Percentiles rank a stretch among this genome's conserved stretches.
phyloP scores from a whole-genome alignment of 345 rosid genomes.

The Durio zibethinus region DNA sequence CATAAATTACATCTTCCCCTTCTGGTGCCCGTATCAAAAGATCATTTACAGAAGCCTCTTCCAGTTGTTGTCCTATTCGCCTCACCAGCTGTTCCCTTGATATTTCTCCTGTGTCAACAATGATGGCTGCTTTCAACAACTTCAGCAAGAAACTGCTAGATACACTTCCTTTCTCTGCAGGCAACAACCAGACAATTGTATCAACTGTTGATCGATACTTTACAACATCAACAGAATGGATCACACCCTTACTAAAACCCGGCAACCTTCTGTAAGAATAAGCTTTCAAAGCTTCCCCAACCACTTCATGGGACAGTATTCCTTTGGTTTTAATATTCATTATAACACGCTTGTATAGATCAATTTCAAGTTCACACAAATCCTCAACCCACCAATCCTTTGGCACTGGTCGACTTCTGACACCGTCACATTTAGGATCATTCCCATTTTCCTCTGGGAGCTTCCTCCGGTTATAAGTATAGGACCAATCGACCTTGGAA shows the following conservation, averaged over 20 bases:
- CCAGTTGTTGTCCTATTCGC: constrained; percentile 71
- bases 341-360: constrained; percentile 55
- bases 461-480: constrained; percentile 67
- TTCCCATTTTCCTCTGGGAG: constrained; percentile 55
- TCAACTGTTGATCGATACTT: constrained; percentile 58
- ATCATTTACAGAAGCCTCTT: constrained; percentile 66
- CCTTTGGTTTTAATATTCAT: constrained; percentile 46
- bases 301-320: constrained; percentile 45
- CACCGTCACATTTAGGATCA: constrained; percentile 29
- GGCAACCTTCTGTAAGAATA: constrained; percentile 69
- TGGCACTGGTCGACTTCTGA: constrained; percentile 54
- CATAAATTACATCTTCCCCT: constrained; percentile 48
- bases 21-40: constrained; percentile 55
- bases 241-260: constrained; percentile 59
- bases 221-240: constrained; percentile 42
- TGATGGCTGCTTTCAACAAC: constrained; percentile 66
- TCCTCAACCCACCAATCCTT: constrained; percentile 96
- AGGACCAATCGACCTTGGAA: constrained; percentile 82
- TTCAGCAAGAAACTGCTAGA: constrained; percentile 78
- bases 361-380: constrained; percentile 74
- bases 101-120: constrained; percentile 45
- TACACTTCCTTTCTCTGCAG: constrained; percentile 62
- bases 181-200: constrained; percentile 56
- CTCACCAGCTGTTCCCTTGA: constrained; percentile 44
- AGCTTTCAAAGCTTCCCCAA: constrained; percentile 89